Evolutionary conservation across 768 basidiomycete species (phyloP).

Genomic region (Russula brevipes): DNA sequence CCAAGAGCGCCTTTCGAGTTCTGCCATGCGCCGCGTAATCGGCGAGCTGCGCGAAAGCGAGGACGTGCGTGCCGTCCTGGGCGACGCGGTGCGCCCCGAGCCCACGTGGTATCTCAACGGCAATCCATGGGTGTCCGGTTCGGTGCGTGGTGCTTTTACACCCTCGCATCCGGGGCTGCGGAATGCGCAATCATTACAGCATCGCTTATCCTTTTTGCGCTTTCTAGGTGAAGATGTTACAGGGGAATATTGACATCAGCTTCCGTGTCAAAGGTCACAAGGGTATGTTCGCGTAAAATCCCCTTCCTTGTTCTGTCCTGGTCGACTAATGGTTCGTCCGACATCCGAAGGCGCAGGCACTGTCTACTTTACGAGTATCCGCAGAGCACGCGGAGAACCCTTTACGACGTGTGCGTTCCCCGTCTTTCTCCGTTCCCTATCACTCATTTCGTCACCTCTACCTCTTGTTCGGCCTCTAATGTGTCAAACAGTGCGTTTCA

Average conservation of each 20-base stretch:
- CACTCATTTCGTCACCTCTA: neutral
- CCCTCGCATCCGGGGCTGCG: neutral
- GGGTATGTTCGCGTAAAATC: constrained; percentile 37
- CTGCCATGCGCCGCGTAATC: constrained; percentile 64
- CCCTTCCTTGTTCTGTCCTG: neutral
- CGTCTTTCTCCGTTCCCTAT: neutral
- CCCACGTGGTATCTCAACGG: constrained; percentile 75
- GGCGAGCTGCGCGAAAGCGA: constrained; percentile 51
- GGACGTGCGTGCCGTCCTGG: constrained; percentile 49
- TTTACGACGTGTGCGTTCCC: constrained; percentile 36
- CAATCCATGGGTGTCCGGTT: constrained; percentile 63
- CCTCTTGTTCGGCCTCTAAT: neutral
- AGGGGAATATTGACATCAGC: constrained; percentile 73
- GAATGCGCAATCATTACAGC: neutral
- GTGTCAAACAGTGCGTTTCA: constrained; percentile 14
- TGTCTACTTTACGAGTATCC: constrained; percentile 78
- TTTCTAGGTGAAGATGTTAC: constrained; percentile 60
- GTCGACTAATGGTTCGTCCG: neutral
- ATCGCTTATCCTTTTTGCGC: neutral
- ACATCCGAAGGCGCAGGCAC: constrained; percentile 56
- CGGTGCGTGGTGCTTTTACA: constrained; percentile 41
- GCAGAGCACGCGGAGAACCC: constrained; percentile 29
- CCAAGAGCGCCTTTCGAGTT: constrained; percentile 72
- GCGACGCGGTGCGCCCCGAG: constrained; percentile 60
- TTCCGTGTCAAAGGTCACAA: constrained; percentile 70